phyloP scores from a whole-genome alignment of 441 rosid genomes.

The Adansonia madagascariensis region DNA sequence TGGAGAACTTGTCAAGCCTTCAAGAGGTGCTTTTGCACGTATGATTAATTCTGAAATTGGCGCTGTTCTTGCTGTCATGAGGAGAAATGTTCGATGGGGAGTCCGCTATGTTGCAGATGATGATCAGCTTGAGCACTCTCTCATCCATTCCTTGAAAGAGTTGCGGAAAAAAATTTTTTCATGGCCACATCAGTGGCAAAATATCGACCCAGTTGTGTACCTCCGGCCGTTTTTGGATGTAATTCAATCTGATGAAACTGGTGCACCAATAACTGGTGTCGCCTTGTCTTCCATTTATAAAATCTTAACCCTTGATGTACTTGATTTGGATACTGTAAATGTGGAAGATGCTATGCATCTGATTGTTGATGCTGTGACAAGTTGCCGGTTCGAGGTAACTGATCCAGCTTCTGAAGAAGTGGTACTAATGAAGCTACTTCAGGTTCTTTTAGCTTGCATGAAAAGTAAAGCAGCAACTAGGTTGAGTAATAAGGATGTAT shows the following conservation, averaged over 20 bases:
- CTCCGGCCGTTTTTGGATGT: conserved; percentile 94
- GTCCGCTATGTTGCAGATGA: conserved; percentile 78
- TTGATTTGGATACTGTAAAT: conserved; percentile 70
- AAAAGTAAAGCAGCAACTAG: conserved; percentile 81
- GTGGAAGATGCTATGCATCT: conserved; percentile 85
- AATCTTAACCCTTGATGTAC: conserved; percentile 75
- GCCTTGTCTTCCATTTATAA: conserved; percentile 93
- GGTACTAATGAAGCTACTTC: conserved; percentile 96
- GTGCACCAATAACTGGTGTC: conserved; percentile 94
- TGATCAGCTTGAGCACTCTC: conserved; percentile 89
- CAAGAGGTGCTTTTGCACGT: conserved; percentile 63
- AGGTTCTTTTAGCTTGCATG: conserved; percentile 92
- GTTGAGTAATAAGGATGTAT: conserved; percentile 86
- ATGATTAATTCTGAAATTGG: conserved; percentile 88
- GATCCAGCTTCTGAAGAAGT: conserved; percentile 98
- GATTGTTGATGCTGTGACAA: conserved; percentile 83
- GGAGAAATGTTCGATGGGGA: conserved; percentile 98
- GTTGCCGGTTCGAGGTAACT: conserved; percentile 94
- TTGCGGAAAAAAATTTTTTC: conserved; percentile 80
- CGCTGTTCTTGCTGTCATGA: conserved; percentile 93
- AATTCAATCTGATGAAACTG: conserved; percentile 88
- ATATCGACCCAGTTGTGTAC: conserved; percentile 65
- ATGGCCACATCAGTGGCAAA: conserved; percentile 76
- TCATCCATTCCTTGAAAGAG: conserved; percentile 85
- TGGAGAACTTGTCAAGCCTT: conserved; percentile 56